Percentiles rank a stretch among this genome's conserved stretches.
Conservation (phyloP, 2,329 filamentous ascomycete species). For the Exophiala xenobiotica region DNA sequence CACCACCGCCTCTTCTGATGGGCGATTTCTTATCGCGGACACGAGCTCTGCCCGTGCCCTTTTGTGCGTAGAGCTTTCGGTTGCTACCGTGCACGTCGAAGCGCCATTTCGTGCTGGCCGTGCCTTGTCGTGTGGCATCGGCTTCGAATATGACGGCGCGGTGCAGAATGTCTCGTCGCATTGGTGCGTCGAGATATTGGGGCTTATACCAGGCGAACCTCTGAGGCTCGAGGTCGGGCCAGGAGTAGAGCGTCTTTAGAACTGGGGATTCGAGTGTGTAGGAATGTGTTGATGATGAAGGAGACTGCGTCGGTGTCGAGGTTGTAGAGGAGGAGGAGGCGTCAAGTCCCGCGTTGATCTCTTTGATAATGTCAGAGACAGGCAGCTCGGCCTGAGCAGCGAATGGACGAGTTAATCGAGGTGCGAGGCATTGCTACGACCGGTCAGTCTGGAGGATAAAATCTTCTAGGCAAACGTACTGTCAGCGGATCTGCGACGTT, state of each 20-base stretch:
- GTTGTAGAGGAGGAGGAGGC: constrained; percentile 31
- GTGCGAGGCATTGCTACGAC: constrained; percentile 46
- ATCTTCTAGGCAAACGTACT: constrained; percentile 29
- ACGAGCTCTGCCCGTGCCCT: constrained; percentile 79
- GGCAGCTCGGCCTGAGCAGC: constrained; percentile 47
- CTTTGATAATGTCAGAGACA: constrained; percentile 12
- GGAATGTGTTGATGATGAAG: constrained; percentile 22
- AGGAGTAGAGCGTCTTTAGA: constrained; percentile 81
- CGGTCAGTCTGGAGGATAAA: constrained; percentile 24
- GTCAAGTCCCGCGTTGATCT: constrained; percentile 26
- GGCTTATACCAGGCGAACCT: constrained; percentile 74
- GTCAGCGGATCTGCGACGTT: constrained; percentile 40
- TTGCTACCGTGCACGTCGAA: constrained; percentile 80
- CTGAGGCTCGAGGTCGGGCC: constrained; percentile 83
- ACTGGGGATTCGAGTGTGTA: constrained; percentile 53
- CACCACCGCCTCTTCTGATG: constrained; percentile 79
- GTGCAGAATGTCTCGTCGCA: constrained; percentile 89
- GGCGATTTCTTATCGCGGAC: constrained; percentile 79
- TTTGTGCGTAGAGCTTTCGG: constrained; percentile 80
- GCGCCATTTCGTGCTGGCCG: constrained; percentile 77
- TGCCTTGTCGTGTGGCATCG: constrained; percentile 82
- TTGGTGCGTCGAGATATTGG: constrained; percentile 80
- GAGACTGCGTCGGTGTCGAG: constrained; percentile 17
- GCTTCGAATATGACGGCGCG: constrained; percentile 90
- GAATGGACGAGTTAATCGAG: constrained; percentile 46